Evolutionary conservation across 345 rosid genomes (phyloP).

Genomic region (Anacardium occidentale): DNA sequence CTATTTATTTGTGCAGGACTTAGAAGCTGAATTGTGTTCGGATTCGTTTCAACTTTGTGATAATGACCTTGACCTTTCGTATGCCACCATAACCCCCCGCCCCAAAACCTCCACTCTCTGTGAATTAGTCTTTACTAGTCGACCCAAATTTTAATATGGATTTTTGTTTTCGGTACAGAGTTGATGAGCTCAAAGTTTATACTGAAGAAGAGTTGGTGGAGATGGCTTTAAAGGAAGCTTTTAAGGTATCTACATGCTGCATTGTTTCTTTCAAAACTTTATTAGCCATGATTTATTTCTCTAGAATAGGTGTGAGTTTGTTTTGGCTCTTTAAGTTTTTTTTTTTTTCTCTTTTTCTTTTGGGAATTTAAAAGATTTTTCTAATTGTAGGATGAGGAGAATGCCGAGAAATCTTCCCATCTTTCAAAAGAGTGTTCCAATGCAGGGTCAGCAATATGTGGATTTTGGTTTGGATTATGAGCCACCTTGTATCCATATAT

Average conservation of each 20-base stretch:
- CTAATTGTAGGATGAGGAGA: slow-evolving; percentile 27
- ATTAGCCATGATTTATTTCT: too few relatives aligned
- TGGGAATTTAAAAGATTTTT: too few relatives aligned
- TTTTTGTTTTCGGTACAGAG: slow-evolving; percentile 29
- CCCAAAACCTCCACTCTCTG: not conserved
- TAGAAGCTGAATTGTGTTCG: slow-evolving; percentile 34
- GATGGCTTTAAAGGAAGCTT: slow-evolving; percentile 54
- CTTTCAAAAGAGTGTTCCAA: slow-evolving; percentile 19
- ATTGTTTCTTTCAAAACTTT: not conserved
- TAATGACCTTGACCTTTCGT: slow-evolving; percentile 40
- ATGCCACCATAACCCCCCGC: too few relatives aligned
- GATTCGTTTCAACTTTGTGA: slow-evolving; percentile 22
- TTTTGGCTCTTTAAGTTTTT: too few relatives aligned
- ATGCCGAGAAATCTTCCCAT: slow-evolving; percentile 17
- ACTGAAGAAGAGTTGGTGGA: slow-evolving; percentile 54
- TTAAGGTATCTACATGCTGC: slow-evolving; percentile 27
- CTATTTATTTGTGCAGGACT: slow-evolving; percentile 23
- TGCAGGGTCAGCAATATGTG: slow-evolving; percentile 20
- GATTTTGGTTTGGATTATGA: not conserved
- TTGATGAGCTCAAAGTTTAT: slow-evolving; percentile 54
- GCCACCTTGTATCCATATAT: not conserved
- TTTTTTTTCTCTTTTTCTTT: too few relatives aligned
- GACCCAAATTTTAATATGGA: not conserved
- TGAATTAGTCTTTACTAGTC: not conserved
- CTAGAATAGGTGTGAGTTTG: too few relatives aligned